A percentile compares a stretch with the other conserved stretches of the same genome.
phyloP scores from a whole-genome alignment of 179 eudicot genomes.

The Silene coronaria region DNA sequence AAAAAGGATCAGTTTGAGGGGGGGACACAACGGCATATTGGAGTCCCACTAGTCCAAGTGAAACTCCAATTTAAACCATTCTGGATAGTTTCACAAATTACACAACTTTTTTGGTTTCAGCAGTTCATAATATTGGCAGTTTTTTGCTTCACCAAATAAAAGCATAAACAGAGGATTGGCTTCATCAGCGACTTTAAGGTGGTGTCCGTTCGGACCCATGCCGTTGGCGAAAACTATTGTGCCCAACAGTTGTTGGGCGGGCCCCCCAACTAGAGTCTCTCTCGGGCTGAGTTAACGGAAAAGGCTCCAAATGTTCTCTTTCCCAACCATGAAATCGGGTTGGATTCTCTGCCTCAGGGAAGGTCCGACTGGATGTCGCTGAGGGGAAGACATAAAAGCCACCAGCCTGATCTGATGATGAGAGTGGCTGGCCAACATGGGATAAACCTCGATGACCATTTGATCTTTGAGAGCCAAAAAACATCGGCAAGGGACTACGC shows the following conservation, averaged over 20 bases:
- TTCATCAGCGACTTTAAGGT: conserved; percentile 53
- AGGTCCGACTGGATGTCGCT: conserved; percentile 45
- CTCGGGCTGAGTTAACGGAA: conserved; percentile 42
- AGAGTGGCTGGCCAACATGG: conserved; percentile 39
- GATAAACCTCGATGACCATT: conserved; percentile 44
- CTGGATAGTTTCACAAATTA: conserved; percentile 42
- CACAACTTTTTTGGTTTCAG: conserved; percentile 24
- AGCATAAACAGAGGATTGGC: conserved; percentile 15
- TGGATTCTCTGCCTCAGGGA: conserved; percentile 50
- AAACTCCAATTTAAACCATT: conserved; percentile 25
- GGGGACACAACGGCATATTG: conserved; percentile 16
- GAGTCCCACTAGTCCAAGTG: conserved; percentile 15
- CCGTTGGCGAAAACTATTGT: conserved; percentile 52
- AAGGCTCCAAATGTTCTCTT: conserved; percentile 47
- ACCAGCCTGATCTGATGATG: conserved; percentile 61
- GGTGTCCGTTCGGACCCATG: conserved; percentile 64
- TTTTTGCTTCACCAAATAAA: conserved; percentile 22
- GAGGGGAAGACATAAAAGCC: conserved; percentile 61
- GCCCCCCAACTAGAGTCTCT: conserved; percentile 59
- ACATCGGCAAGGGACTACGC: conserved; percentile 42
- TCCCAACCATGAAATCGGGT: conserved; percentile 55
- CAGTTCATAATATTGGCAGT: conserved; percentile 25
- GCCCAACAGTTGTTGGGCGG: conserved; percentile 39
- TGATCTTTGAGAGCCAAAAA: conserved; percentile 50
- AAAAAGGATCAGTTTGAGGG: conserved; percentile 18